Evolutionary conservation across 495 filamentous ascomycete species (phyloP).

Genomic region (Letharia columbiana): DNA sequence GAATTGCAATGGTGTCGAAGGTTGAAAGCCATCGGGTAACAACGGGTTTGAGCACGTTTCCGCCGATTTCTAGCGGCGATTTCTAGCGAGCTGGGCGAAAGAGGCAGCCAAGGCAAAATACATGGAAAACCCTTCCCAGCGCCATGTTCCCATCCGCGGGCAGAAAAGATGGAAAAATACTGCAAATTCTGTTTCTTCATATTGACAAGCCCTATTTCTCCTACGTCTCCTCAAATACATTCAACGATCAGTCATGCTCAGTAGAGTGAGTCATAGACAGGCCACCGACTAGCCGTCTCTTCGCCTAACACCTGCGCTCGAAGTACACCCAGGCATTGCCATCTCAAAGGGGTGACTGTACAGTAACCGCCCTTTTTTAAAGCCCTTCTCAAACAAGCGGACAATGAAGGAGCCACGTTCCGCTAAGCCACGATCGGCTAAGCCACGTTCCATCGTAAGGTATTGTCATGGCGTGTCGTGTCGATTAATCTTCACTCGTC

Average conservation of each 20-base stretch:
- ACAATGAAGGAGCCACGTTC: not conserved
- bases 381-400: not conserved
- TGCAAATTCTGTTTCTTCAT: not conserved
- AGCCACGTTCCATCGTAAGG: not conserved
- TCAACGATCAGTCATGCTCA: not conserved
- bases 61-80: too few relatives aligned
- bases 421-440: not conserved
- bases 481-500: slow-evolving; percentile 42
- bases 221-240: not conserved
- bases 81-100: too few relatives aligned
- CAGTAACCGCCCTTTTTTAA: not conserved
- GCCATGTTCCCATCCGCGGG: too few relatives aligned
- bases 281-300: not conserved
- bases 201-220: not conserved
- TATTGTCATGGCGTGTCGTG: not conserved
- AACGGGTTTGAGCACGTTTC: too few relatives aligned
- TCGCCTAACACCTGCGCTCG: not conserved
- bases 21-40: too few relatives aligned
- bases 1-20: too few relatives aligned
- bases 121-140: too few relatives aligned
- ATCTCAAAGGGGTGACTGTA: not conserved
- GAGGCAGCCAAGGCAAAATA: too few relatives aligned
- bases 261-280: not conserved
- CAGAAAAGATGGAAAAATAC: too few relatives aligned
- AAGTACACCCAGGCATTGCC: not conserved